Evolutionary conservation across 2,329 filamentous ascomycete species (phyloP).

Genomic region (Trichoderma brevicompactum): DNA sequence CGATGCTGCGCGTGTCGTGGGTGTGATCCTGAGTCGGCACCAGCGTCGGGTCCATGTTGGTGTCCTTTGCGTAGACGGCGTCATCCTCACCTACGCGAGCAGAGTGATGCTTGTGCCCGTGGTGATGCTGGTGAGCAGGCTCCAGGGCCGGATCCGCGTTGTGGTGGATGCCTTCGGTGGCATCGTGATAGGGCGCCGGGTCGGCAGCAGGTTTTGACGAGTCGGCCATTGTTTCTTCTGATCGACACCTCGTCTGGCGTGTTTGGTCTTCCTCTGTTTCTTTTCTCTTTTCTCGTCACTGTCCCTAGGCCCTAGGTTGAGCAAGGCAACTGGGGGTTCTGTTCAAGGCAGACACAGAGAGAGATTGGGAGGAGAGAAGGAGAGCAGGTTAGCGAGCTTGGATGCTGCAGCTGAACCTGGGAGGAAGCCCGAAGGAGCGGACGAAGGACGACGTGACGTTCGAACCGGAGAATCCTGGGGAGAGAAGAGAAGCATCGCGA

Average conservation of each 20-base stretch:
- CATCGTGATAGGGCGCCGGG: constrained; percentile 18
- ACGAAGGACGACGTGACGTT: constrained; percentile 22
- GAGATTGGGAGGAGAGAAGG: neutral
- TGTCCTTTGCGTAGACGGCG: constrained; percentile 53
- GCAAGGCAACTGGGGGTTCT: neutral
- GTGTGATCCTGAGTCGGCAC: constrained; percentile 41
- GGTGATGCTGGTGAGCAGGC: constrained; percentile 48
- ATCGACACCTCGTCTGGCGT: neutral
- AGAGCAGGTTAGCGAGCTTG: constrained; percentile 22
- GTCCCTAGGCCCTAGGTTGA: constrained; percentile 8
- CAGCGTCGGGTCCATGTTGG: constrained; percentile 42
- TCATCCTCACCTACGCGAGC: constrained; percentile 45
- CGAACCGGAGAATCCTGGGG: constrained; percentile 26
- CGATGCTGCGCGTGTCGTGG: constrained; percentile 35
- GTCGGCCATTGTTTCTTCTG: constrained; percentile 18
- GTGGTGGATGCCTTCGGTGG: constrained; percentile 33
- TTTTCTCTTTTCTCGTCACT: constrained; percentile 4
- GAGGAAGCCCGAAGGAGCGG: constrained; percentile 28
- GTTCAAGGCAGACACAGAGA: constrained; percentile 4
- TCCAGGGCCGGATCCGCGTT: constrained; percentile 44
- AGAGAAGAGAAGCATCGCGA: constrained; percentile 19
- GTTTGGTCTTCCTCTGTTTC: neutral
- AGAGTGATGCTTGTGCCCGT: constrained; percentile 50
- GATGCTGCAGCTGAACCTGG: constrained; percentile 23
- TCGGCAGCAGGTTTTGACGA: constrained; percentile 5